phyloP scores from a whole-genome alignment of 179 eudicot genomes.

The Spinacia oleracea region DNA sequence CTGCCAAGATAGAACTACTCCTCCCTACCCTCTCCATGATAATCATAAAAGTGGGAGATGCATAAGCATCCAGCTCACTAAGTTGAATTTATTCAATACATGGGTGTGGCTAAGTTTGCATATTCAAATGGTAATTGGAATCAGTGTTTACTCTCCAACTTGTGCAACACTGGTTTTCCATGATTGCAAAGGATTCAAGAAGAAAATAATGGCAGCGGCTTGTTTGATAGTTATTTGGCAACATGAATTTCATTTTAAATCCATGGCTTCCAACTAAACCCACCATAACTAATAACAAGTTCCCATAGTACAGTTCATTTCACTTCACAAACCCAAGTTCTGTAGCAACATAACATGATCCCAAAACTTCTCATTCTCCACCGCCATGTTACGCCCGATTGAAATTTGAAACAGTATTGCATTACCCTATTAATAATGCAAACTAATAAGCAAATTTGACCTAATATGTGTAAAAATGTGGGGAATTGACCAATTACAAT shows the following conservation, averaged over 20 bases:
- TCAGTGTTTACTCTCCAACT: not conserved
- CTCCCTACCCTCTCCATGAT: not conserved
- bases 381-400: too few relatives aligned
- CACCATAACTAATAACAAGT: too few relatives aligned
- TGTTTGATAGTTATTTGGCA: not conserved
- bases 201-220: not conserved
- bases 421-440: not conserved
- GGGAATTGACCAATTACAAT: not conserved
- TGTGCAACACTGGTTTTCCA: not conserved
- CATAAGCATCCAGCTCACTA: not conserved
- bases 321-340: too few relatives aligned
- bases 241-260: too few relatives aligned
- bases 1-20: not conserved
- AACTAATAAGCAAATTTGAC: not conserved
- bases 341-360: too few relatives aligned
- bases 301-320: not conserved
- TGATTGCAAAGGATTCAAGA: not conserved
- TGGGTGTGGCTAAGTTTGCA: not conserved
- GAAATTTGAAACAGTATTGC: too few relatives aligned
- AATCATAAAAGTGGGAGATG: not conserved
- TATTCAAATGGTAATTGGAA: not conserved
- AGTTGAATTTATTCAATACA: not conserved
- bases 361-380: too few relatives aligned
- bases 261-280: too few relatives aligned
- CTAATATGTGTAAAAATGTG: not conserved